Evolutionary conservation across 164 flowering plant genomes (phyloP), one percentile per base, ranked within the genome.

Genomic region (Cinnamomum micranthum): DNA sequence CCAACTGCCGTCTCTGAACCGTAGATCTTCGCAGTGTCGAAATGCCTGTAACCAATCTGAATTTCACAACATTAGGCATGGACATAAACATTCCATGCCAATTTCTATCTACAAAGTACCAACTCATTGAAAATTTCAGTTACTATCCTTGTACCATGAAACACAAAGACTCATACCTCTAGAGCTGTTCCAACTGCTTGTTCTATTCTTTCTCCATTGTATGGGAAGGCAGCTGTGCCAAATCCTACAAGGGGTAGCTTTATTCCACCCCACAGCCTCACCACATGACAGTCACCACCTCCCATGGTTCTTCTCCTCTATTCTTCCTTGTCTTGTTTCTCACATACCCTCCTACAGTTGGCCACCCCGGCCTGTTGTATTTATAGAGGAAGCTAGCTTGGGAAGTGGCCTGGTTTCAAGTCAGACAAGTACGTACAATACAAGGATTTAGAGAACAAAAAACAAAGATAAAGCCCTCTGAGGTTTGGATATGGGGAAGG

Each of bases 31-130:
- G 95, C 95, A 1, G 97, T 89, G 73, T 92, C 95, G 60, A 92
- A 89, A 81, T 90, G 97, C 79, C 82, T 85, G 76, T 88, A 92
- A 11, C 95, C 95, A 85, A 88, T 80, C 97, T 92, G 91, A 66
- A 70, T 27, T 71, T n/a, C 25, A 60, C 25, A 73, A 64, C 67
- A 24, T 11, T 22, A 24, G 25, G 4, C 28, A 22, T 64, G 31
- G 60, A 20, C 60, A 55, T 17, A 55, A 55, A 55, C 17, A 55
- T 20, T 55, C n/a, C 13, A 55, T 55, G 2, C 17, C n/a, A 55
- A 14, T 55, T 55, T 15, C 17, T 55, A 55, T 55, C n/a, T 55
- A 55, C 47, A 0, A 55, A 55, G 60, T 5, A 17, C 17, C 4
- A 17, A 55, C 17, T 15, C 17, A 55, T 17, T 3, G 20, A 1